Evolutionary conservation across 2,329 filamentous ascomycete genomes (phyloP).

Genomic region (Ophiostoma australiae): DNA sequence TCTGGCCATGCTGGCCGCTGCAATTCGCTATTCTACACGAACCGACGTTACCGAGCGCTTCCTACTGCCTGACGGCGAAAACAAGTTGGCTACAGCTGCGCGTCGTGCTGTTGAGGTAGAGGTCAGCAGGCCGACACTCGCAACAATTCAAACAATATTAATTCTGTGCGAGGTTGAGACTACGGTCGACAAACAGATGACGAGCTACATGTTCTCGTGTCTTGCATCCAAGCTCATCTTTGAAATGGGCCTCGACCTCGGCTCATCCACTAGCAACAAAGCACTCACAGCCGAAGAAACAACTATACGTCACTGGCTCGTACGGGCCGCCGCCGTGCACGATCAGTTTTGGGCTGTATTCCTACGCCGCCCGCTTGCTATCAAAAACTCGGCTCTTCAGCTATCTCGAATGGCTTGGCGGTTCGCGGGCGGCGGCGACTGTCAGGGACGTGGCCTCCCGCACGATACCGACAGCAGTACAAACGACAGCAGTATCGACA

Average conservation of each 20-base stretch:
- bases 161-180: constrained; percentile 24
- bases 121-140: constrained; percentile 17
- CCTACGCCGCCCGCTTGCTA: constrained; percentile 21
- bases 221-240: constrained; percentile 23
- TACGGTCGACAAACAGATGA: constrained; percentile 23
- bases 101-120: constrained; percentile 20
- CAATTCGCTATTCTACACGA: constrained; percentile 21
- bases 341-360: constrained; percentile 24
- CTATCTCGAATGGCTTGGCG: constrained; percentile 23
- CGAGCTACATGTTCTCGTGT: constrained; percentile 25
- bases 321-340: constrained; percentile 25
- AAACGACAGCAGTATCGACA: background rate
- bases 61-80: constrained; percentile 15
- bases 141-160: constrained; percentile 23
- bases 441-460: too few relatives aligned
- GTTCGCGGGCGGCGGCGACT: background rate
- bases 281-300: constrained; percentile 19
- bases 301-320: constrained; percentile 24
- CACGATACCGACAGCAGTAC: background rate
- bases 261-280: constrained; percentile 15
- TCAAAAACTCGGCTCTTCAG: constrained; percentile 21
- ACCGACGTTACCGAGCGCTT: constrained; percentile 18
- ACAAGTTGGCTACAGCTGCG: constrained; percentile 18
- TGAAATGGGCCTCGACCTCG: constrained; percentile 22
- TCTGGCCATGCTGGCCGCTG: constrained; percentile 23